Evolutionary conservation across 805 yeast genomes (phyloP).

Genomic region (Kodamaea leandrae): DNA sequence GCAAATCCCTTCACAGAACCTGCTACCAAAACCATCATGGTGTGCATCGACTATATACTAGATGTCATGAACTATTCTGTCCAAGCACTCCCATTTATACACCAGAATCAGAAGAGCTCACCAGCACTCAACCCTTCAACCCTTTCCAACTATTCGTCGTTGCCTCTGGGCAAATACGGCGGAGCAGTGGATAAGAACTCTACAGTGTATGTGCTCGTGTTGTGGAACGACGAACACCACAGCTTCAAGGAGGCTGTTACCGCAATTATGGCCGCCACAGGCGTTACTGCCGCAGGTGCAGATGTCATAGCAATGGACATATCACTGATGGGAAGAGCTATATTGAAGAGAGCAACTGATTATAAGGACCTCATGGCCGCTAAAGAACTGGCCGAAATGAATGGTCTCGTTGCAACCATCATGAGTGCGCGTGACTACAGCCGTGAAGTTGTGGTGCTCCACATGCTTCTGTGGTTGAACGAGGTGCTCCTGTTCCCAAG

Average conservation of each 20-base stretch:
- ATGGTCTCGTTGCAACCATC: slow-evolving; percentile 57
- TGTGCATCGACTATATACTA: slow-evolving; percentile 41
- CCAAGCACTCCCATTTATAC: slow-evolving; percentile 41
- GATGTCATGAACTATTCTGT: slow-evolving; percentile 41
- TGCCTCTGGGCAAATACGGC: slow-evolving; percentile 25
- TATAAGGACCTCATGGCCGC: slow-evolving; percentile 9
- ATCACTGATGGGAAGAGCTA: slow-evolving; percentile 50
- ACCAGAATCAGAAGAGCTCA: slow-evolving; percentile 21
- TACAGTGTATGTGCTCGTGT: slow-evolving; percentile 44
- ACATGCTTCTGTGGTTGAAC: slow-evolving; percentile 51
- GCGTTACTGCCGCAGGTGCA: slow-evolving; percentile 25
- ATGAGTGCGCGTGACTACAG: slow-evolving; percentile 48
- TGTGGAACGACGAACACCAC: slow-evolving; percentile 83
- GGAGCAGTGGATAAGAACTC: slow-evolving; percentile 30
- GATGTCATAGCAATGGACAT: slow-evolving; percentile 41
- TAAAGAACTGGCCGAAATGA: slow-evolving; percentile 28
- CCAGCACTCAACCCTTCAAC: slow-evolving; percentile 20
- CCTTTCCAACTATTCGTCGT: slow-evolving; percentile 22
- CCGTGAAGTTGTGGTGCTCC: slow-evolving; percentile 46
- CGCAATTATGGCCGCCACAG: slow-evolving; percentile 41
- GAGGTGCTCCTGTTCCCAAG: slow-evolving; percentile 31
- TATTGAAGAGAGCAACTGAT: slow-evolving; percentile 36
- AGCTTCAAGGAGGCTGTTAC: slow-evolving; percentile 53
- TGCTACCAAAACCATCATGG: slow-evolving; percentile 27
- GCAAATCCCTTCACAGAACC: slow-evolving; percentile 16